These are phyloP conservation scores for Cystofilobasidium bisporidii DNA, from an alignment of 768 basidiomycete species.

Conservation along the genomic window DNA sequence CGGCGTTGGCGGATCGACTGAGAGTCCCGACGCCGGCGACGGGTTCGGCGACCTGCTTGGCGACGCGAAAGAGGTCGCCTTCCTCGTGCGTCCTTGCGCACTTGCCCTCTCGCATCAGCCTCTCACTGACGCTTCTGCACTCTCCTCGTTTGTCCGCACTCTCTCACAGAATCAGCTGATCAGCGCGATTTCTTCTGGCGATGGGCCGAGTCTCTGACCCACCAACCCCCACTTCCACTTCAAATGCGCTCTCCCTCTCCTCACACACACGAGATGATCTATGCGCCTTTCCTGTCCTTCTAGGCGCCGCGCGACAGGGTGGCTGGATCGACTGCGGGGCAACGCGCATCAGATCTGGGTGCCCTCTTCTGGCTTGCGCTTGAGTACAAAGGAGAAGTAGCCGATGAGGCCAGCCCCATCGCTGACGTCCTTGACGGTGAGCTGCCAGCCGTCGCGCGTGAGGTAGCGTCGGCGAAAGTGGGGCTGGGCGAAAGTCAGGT, in stretches of 20 bases:
- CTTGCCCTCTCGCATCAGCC: background rate
- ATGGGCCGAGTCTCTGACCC: constrained; percentile 10
- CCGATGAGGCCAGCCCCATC: background rate
- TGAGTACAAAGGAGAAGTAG: constrained; percentile 8
- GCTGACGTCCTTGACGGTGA: constrained; percentile 5
- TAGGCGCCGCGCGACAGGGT: too few species aligned
- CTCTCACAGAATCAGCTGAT: constrained; percentile 27
- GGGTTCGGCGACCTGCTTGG: constrained; percentile 12
- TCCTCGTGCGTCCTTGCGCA: constrained; percentile 3
- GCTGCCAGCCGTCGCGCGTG: constrained; percentile 39
- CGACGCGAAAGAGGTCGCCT: constrained; percentile 9
- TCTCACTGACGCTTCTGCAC: background rate
- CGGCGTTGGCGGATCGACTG: constrained; percentile 1
- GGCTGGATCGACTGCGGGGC: too few species aligned
- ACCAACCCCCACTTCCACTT: too few species aligned
- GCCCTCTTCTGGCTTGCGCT: background rate
- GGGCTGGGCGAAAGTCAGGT: constrained; percentile 69
- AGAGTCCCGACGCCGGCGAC: constrained; percentile 5
- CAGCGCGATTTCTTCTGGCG: constrained; percentile 23
- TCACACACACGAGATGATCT: background rate
- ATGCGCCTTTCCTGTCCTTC: too few species aligned
- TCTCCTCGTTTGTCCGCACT: background rate
- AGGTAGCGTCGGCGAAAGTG: constrained; percentile 71
- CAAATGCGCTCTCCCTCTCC: background rate
- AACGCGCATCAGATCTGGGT: background rate